Base-by-base conservation (phyloP, 345 rosid species). In the Nasturtium officinale region DNA sequence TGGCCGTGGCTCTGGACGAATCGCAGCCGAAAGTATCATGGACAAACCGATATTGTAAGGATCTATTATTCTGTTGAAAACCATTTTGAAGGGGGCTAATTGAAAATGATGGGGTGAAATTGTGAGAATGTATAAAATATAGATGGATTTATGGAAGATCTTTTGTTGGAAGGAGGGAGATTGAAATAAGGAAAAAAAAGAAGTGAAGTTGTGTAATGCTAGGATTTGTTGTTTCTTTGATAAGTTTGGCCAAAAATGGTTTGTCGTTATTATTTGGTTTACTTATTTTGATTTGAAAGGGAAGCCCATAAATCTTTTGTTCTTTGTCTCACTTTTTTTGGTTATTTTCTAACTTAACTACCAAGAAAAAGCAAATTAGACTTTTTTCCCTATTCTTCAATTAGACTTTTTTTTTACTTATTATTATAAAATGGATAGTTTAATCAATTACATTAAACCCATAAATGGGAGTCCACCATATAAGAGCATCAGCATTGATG, bases 1-100 rank as follows among this genome's bases (percentile, higher is more conserved):
- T 1, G 88, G 93, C 47, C 87, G 88, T 7, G 82, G 91, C 58
- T 87, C 97, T 0, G 97, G 91, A 46, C 85, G 92, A 68, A 82
- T 87, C 23, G 86, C 86, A 5, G 86, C 87, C 3, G 90, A 85
- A 10, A 86, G 74, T 21, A 87, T 82, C 85, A 54, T 80, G n/a
- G 82, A 87, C 65, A 91, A 91, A 77, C 84, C 84, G 17, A 84
- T 77, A 6, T 2, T 50, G 67, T 77, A 30, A 77, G 65, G 58
- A 59, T 10, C 16, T 15, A 23, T 23, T 23, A n/a, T n/a, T n/a
- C n/a, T n/a, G n/a, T n/a, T n/a, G n/a, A n/a, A n/a, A n/a, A n/a
- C 25, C 2, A 2, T 65, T 56, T 65, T 29, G 66, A 23, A 11
- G 28, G 16, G 23, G 30, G 8, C 28, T 1, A 20, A 10, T 7